phyloP scores from a whole-genome alignment of 192 early-diverging fungal genomes.

The Coemansia sp. region DNA sequence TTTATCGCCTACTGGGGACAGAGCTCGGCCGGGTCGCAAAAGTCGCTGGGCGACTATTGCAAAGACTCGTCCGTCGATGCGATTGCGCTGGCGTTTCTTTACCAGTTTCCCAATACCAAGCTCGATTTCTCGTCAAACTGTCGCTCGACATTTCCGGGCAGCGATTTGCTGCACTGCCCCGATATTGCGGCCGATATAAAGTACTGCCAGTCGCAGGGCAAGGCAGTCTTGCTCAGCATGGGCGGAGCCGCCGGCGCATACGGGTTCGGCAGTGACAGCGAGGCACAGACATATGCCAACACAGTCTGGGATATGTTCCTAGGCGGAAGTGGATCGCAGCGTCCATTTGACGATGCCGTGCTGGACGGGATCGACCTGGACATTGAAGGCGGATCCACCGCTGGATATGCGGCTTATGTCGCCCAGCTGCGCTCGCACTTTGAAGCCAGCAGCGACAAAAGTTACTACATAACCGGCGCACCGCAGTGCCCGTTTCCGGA shows the following conservation, averaged over 20 bases:
- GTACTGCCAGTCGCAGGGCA: conserved; percentile 62
- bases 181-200: conserved; percentile 59
- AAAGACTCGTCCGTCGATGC: conserved; percentile 56
- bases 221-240: conserved; percentile 58
- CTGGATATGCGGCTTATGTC: conserved; percentile 53
- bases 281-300: conserved; percentile 54
- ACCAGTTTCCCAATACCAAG: conserved; percentile 53
- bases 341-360: conserved; percentile 58
- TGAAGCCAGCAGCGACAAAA: conserved; percentile 40
- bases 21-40: conserved; percentile 46
- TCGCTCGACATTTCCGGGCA: conserved; percentile 51
- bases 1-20: conserved; percentile 51
- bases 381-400: conserved; percentile 53
- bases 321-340: conserved; percentile 53
- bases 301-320: conserved; percentile 60
- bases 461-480: conserved; percentile 56
- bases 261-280: conserved; percentile 47
- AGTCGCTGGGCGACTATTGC: conserved; percentile 56
- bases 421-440: conserved; percentile 49
- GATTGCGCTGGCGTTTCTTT: conserved; percentile 59
- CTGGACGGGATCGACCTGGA: conserved; percentile 64
- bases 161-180: conserved; percentile 56
- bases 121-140: conserved; percentile 59
- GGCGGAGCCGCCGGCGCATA: conserved; percentile 64
- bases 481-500: conserved; percentile 65